Evolutionary conservation across 1,139 yeast genomes (phyloP), one percentile per base, ranked within the genome.

Genomic region (Magnusiomyces paraingens): DNA sequence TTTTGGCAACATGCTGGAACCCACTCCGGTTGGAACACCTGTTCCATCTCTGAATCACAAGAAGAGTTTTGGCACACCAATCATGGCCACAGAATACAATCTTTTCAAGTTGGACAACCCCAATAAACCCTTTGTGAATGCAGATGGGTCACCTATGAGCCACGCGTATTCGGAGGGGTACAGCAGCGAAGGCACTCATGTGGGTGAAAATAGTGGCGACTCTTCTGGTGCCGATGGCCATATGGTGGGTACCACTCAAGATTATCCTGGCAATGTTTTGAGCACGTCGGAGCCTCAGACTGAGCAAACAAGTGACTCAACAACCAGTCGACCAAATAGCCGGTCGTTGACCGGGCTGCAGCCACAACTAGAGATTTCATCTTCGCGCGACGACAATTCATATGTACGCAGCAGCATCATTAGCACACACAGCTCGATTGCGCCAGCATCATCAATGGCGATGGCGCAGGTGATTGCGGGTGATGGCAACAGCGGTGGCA

Each of bases 391-490:
- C 32, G 32, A 26, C 32, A 26, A 26, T 26, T 26, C 32, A 26
- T 26, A 26, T 26, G 32, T 26, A 8, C 32, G 32, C 32, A 26
- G 32, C 32, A 26, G 32, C 32, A 26, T 26, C 8, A 26, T 26
- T 8, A 26, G 32, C 32, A 26, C 18, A 26, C 32, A 26, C 32
- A 26, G 32, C 32, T 26, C 32, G 4, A 54, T 48, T 26, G 55
- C 54, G 18, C 56, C 57, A 26, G 52, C 47, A 11, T 56, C 55
- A 26, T 56, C 54, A 29, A 57, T 48, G n/a, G 55, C 50, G 21
- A 66, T 64, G 14, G 64, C 64, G 2, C 64, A 62, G 29, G 64
- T 65, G 2, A 65, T 70, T 18, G 59, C 52, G 10, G 59, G 58
- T 41, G 55, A 39, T 14, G 53, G 26, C 5, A 52, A 49, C 21